Evolutionary conservation across 2,329 filamentous ascomycete species (phyloP).

Genomic region (Madurella mycetomatis): DNA sequence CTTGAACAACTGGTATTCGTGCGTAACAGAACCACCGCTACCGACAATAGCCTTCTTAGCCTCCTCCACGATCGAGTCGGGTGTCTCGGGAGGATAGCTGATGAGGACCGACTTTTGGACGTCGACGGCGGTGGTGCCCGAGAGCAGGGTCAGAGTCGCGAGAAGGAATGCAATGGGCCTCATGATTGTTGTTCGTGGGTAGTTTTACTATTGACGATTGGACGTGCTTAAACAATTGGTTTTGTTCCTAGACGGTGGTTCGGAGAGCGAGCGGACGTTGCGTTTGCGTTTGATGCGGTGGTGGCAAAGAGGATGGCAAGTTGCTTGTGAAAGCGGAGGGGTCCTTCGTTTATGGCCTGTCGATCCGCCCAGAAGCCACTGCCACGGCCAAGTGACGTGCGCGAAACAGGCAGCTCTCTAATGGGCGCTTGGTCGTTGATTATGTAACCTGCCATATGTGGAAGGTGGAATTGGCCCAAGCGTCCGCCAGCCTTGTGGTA

Average conservation of each 20-base stretch:
- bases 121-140: conserved; percentile 59
- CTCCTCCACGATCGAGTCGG: conserved; percentile 61
- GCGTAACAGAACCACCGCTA: conserved; percentile 72
- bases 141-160: conserved; percentile 52
- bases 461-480: conserved; percentile 11
- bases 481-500: conserved; percentile 10
- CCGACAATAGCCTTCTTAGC: conserved; percentile 67
- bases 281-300: neutral
- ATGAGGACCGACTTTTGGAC: conserved; percentile 71
- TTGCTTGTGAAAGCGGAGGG: neutral
- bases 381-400: neutral
- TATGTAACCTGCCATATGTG: conserved; percentile 12
- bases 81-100: conserved; percentile 67
- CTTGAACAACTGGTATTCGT: conserved; percentile 67
- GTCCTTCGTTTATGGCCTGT: conserved; percentile 7
- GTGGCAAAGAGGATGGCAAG: conserved; percentile 9
- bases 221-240: neutral
- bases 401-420: conserved; percentile 13
- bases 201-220: neutral
- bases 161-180: conserved; percentile 53
- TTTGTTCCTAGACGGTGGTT: neutral
- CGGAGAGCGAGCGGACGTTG: neutral
- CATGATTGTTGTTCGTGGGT: conserved; percentile 47
- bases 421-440: neutral
- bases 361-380: neutral